Conservation (phyloP, 805 yeast species). For the Cephaloascus albidus region DNA sequence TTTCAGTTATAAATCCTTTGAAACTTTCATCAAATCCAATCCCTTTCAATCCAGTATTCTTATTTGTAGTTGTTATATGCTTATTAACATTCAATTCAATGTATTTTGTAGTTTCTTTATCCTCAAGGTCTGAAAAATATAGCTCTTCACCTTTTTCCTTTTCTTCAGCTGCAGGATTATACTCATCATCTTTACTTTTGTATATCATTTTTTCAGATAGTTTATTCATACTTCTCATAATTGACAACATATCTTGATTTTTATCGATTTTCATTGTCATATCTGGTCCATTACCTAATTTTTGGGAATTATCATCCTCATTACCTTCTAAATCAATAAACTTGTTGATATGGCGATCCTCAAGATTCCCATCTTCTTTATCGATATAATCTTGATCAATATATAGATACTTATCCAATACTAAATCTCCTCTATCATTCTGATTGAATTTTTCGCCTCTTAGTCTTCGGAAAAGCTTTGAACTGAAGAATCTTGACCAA, state of each 20-base stretch:
- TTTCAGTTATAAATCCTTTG: slow-evolving; percentile 9
- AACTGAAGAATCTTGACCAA: slow-evolving; percentile 93
- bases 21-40: slow-evolving; percentile 12
- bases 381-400: slow-evolving; percentile 50
- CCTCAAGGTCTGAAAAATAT: slow-evolving; percentile 42
- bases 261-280: slow-evolving; percentile 70
- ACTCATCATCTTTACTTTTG: slow-evolving; percentile 30
- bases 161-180: slow-evolving; percentile 23
- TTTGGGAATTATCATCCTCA: slow-evolving; percentile 68
- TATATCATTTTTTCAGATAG: slow-evolving; percentile 74
- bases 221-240: slow-evolving; percentile 83
- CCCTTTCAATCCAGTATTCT: slow-evolving; percentile 16
- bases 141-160: slow-evolving; percentile 34
- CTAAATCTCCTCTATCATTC: slow-evolving; percentile 73
- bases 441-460: slow-evolving; percentile 79
- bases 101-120: slow-evolving; percentile 36
- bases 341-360: slow-evolving; percentile 36
- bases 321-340: slow-evolving; percentile 77
- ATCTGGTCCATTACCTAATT: slow-evolving; percentile 76
- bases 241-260: slow-evolving; percentile 60
- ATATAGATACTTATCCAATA: slow-evolving; percentile 76
- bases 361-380: slow-evolving; percentile 19
- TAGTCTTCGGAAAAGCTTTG: slow-evolving; percentile 76
- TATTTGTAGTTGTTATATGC: slow-evolving; percentile 7
- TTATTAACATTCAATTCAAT: slow-evolving; percentile 33